Evolutionary conservation across 345 rosid genomes (phyloP).

Genomic region (Euphorbia tirucalli): DNA sequence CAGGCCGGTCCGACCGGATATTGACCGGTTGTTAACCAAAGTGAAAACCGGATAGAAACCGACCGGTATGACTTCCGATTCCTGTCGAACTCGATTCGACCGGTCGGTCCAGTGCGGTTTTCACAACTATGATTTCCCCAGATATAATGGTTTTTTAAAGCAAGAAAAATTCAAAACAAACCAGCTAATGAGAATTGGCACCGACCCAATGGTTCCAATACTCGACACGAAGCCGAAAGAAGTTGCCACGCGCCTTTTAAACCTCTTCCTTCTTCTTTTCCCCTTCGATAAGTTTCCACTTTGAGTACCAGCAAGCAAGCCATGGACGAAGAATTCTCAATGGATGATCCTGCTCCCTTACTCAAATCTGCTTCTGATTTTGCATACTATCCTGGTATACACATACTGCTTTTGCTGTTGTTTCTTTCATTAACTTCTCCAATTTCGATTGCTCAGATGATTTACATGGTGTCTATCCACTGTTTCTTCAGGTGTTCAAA

Average conservation of each 20-base stretch:
- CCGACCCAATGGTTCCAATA: background rate
- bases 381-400: slow-evolving; percentile 59
- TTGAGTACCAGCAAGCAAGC: background rate
- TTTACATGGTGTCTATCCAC: background rate
- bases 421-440: background rate
- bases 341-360: slow-evolving; percentile 57
- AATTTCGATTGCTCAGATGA: background rate
- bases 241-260: slow-evolving; percentile 26
- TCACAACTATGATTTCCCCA: too few species aligned
- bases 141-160: too few species aligned
- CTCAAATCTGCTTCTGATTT: slow-evolving; percentile 76
- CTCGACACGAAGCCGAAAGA: slow-evolving; percentile 20
- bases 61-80: too few species aligned
- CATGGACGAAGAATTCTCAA: slow-evolving; percentile 35
- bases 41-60: too few species aligned
- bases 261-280: background rate
- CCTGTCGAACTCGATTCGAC: too few species aligned
- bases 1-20: too few species aligned
- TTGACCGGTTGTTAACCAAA: too few species aligned
- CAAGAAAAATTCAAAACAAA: too few species aligned
- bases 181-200: too few species aligned
- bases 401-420: background rate
- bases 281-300: too few species aligned
- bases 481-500: slow-evolving; percentile 50
- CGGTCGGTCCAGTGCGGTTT: too few species aligned